Conservation (phyloP, 345 rosid species). For the Salix brachista region DNA sequence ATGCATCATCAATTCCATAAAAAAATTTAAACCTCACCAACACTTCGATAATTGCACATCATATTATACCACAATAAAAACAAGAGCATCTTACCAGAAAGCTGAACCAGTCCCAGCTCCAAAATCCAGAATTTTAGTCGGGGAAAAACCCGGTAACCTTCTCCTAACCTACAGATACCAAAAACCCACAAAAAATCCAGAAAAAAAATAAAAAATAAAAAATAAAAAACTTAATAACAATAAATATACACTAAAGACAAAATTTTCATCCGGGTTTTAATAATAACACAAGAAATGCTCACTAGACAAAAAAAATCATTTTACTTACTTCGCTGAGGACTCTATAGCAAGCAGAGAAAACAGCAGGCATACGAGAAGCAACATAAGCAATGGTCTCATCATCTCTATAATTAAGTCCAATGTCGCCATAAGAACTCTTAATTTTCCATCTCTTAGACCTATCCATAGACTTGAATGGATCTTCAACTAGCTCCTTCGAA, state of each 20-base stretch:
- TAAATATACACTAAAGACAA: neutral
- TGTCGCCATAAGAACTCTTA: constrained; percentile 76
- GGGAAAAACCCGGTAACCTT: constrained; percentile 69
- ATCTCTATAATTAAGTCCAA: constrained; percentile 67
- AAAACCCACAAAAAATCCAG: neutral
- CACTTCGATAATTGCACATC: neutral
- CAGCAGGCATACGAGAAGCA: constrained; percentile 97
- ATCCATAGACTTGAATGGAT: constrained; percentile 76
- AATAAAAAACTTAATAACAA: neutral
- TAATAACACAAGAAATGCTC: neutral
- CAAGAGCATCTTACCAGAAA: constrained; percentile 58
- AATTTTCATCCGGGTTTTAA: neutral
- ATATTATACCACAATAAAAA: neutral
- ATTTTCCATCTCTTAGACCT: constrained; percentile 80
- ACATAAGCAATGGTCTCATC: constrained; percentile 85
- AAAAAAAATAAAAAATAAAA: neutral
- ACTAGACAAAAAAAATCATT: neutral
- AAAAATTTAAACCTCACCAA: constrained; percentile 6
- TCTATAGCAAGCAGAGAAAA: constrained; percentile 77
- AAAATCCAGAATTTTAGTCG: constrained; percentile 73
- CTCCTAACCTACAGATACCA: constrained; percentile 47
- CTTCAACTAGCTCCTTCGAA: constrained; percentile 64
- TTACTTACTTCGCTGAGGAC: constrained; percentile 64
- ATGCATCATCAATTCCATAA: neutral
- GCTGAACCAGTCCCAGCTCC: constrained; percentile 98